Evolutionary conservation across 2,329 filamentous ascomycete genomes (phyloP).

Genomic region (Colletotrichum sp.): DNA sequence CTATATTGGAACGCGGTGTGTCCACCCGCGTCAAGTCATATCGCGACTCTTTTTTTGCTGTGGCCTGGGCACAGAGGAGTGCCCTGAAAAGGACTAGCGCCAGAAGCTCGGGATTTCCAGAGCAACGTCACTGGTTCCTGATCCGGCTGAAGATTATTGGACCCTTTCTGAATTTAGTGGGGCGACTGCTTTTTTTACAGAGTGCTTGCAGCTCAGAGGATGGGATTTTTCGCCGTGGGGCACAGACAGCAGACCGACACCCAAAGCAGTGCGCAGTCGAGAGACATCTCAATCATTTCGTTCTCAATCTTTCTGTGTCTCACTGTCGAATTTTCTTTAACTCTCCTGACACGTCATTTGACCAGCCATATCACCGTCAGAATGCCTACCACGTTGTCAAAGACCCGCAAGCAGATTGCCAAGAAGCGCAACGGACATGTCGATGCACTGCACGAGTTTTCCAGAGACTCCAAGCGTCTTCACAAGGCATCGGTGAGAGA

Average conservation of each 20-base stretch:
- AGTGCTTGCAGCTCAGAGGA: neutral
- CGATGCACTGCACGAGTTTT: conserved; percentile 83
- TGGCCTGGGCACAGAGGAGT: neutral
- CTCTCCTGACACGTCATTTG: neutral
- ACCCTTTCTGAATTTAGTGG: neutral
- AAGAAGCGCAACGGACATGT: conserved; percentile 83
- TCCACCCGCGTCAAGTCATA: conserved; percentile 12
- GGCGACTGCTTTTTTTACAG: neutral
- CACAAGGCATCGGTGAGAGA: conserved; percentile 82
- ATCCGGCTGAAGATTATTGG: conserved; percentile 3
- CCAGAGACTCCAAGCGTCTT: conserved; percentile 82
- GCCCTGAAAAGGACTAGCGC: conserved; percentile 2
- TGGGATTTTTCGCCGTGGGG: conserved; percentile 20
- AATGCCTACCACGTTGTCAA: conserved; percentile 81
- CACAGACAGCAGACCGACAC: neutral
- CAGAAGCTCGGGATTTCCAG: neutral
- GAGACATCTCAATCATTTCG: neutral
- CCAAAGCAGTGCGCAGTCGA: neutral
- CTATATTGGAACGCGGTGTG: conserved; percentile 20
- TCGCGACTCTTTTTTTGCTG: conserved; percentile 16
- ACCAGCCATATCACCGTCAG: conserved; percentile 26
- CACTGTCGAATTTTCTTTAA: neutral
- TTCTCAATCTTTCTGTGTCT: neutral
- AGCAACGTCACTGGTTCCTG: conserved; percentile 14
- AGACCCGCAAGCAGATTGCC: conserved; percentile 86